Base-by-base conservation (phyloP, 139 green algal genomes). In the Picochlorum sp. region DNA sequence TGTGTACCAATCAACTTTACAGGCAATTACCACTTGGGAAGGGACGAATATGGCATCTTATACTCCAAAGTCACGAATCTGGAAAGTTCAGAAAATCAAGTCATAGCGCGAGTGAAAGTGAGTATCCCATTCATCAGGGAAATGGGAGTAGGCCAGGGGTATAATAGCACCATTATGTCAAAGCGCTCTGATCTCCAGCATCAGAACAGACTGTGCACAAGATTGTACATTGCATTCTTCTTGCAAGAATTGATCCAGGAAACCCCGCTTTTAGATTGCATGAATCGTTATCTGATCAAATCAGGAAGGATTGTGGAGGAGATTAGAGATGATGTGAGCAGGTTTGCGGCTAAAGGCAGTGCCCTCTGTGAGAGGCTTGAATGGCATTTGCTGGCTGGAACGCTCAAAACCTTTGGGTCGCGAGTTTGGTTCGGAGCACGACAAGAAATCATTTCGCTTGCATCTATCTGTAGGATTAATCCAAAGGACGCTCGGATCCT, bases 341-440 rank as follows among this genome's bases (percentile, higher is more conserved):
- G 69, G 45, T 89, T 87, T 61, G 80, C 88, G 1, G 62, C 44
- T 65, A 92, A 87, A 76, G 76, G 87, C 18, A 74, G 78, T 0
- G 72, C 77, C 44, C 92, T 96, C 65, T 95, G 88, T 61, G 81
- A 85, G 58, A 77, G 83, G 51, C 58, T 94, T 68, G 78, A 80
- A 34, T 92, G 81, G 79, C 24, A 31, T 6, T 69, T 85, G 68
- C 61, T 95, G 67, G 81, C 90, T 67, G 52, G 72, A 1, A 68
- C 94, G n/a, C 71, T 96, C 6, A 51, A 80, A 13, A 80, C 83
- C 60, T 91, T 95, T 38, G 24, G 47, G 10, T 45, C 45, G 9
- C 60, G 60, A 59, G 21, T 66, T 6, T 26, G 34, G 31, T 23
- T 26, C 9, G 60, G 60, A 20, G 60, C 34, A 16, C 57, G 57